Evolutionary conservation across 139 green algal species (phyloP).

Genomic region (Raphidocelis subcapitata): DNA sequence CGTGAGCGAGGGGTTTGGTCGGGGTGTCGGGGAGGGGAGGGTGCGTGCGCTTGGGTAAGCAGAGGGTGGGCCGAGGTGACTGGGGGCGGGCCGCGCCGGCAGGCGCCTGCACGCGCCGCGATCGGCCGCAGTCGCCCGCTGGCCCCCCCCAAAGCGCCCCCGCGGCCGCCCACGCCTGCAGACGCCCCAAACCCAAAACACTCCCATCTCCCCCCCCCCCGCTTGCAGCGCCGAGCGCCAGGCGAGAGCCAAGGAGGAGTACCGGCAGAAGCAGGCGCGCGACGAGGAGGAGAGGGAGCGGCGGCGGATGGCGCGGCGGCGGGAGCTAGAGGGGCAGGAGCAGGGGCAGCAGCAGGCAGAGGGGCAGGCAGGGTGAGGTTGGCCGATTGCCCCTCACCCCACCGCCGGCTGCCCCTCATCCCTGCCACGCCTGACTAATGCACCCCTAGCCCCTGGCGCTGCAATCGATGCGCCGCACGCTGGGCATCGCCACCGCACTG

Average conservation of each 20-base stretch:
- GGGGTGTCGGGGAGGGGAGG: too few species aligned
- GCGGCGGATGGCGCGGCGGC: background rate
- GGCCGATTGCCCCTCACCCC: background rate
- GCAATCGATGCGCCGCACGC: too few species aligned
- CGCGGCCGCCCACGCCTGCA: too few species aligned
- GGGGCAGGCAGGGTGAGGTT: background rate
- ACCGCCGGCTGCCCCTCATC: background rate
- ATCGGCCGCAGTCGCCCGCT: background rate
- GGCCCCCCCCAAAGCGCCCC: too few species aligned
- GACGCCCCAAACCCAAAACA: too few species aligned
- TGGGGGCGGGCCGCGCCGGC: background rate
- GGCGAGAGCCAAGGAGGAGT: constrained; percentile 5
- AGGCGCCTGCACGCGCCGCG: background rate
- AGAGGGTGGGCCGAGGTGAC: background rate
- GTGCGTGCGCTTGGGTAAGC: background rate
- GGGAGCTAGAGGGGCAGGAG: background rate
- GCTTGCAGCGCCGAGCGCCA: constrained; percentile 31
- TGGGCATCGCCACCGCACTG: too few species aligned
- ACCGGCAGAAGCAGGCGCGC: background rate
- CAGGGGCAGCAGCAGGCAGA: too few species aligned
- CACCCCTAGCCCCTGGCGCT: too few species aligned
- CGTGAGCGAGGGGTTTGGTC: too few species aligned
- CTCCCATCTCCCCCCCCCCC: too few species aligned
- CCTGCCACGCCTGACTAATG: too few species aligned
- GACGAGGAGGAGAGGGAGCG: background rate